Base-by-base conservation (phyloP, 2,329 filamentous ascomycete species). In the Fusarium penzigii region DNA sequence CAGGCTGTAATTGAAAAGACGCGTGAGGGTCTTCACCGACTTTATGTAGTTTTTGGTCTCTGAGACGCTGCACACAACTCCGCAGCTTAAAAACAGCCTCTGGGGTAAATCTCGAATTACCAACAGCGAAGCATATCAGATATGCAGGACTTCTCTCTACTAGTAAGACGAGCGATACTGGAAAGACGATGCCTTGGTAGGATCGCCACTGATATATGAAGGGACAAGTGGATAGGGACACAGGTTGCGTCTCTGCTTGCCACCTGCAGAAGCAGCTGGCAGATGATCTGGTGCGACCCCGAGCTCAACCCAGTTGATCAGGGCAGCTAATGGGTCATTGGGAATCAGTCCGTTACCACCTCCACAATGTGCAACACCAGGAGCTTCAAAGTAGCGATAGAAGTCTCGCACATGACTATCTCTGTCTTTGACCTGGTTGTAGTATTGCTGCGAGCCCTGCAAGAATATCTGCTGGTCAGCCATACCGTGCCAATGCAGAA, bases 401-500 rank as follows among this genome's bases (percentile, higher is more conserved):
- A 48, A 55, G 20, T 51, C 46, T 6, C 16, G 11, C 6, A 46
- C 38, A 13, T 46, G 17, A 2, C 38, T 8, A 20, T 46, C 32
- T 6, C 39, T 17, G 6, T 13, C 32, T 43, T 42, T 13, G 7
- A 44, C 51, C 5, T 39, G 38, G 13, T 46, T n/a, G 39, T 53
- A 49, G 40, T 53, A 53, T 7, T 46, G 29, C 13, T 46, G 17
- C 1, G 42, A 42, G 13, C 46, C 46, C 13, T 49, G 40, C 13
- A 39, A n/a, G 4, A 43, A 46, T 17, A 53, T 49, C 6, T 34
- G 16, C 5, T 42, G 14, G 16, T 53, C 51, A 5, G 29, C 46
- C 39, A 45, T 17, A 2, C 75, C 74, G 53, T 77, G 75, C 60
- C 70, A 76, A 40, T 72, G 64, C 14, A 77, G 17, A 3, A 77